Evolutionary conservation across 179 eudicot genomes (phyloP).

Genomic region (Drosera spatulata): DNA sequence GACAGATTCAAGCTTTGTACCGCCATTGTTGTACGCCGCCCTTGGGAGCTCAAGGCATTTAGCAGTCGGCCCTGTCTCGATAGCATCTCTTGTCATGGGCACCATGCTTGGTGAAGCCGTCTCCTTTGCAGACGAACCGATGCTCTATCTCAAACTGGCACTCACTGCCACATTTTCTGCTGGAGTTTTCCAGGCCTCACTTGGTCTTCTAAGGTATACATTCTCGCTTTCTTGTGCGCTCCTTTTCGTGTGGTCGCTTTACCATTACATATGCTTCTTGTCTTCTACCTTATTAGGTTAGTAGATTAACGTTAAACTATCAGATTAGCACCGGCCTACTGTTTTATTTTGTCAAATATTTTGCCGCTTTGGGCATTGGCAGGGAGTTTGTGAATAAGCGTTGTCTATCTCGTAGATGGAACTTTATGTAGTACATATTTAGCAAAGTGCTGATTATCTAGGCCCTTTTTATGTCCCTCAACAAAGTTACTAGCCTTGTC

Average conservation of each 20-base stretch:
- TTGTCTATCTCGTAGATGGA: no score
- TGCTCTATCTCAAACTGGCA: constrained; percentile 74
- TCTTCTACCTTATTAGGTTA: no score
- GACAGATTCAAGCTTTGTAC: constrained; percentile 97
- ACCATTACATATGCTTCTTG: neutral
- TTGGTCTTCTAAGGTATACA: constrained; percentile 77
- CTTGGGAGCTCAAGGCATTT: constrained; percentile 90
- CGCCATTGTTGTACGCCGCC: constrained; percentile 81
- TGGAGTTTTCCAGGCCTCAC: constrained; percentile 81
- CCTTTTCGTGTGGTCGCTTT: neutral
- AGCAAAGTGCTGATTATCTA: no score
- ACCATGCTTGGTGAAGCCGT: constrained; percentile 75
- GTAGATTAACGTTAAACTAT: no score
- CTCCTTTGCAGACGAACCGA: constrained; percentile 44
- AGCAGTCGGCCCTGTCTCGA: constrained; percentile 94
- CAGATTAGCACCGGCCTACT: no score
- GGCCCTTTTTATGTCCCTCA: no score
- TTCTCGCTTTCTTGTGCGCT: neutral
- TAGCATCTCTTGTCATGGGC: constrained; percentile 95
- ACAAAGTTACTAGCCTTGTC: no score
- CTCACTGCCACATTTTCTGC: constrained; percentile 89
- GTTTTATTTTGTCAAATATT: no score
- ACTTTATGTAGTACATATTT: no score
- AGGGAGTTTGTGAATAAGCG: no score
- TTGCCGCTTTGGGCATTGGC: no score